Evolutionary conservation across 805 yeast genomes (phyloP).

Genomic region (Nakazawaea anatomiae): DNA sequence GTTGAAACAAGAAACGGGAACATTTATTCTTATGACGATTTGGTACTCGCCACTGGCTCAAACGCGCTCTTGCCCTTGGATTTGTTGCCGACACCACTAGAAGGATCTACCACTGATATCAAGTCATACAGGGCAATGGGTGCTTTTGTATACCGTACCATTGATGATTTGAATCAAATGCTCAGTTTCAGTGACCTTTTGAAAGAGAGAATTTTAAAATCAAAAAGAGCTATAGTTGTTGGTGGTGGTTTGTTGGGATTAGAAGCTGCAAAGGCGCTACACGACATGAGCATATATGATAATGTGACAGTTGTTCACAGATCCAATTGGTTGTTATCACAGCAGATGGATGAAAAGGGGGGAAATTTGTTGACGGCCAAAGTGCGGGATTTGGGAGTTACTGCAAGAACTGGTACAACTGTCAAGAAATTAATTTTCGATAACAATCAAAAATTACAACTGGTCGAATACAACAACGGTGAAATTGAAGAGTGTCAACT

Average conservation of each 20-base stretch:
- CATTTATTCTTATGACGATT: constrained; percentile 18
- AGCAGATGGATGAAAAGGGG: constrained; percentile 30
- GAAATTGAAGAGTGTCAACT: constrained; percentile 24
- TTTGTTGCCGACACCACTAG: constrained; percentile 16
- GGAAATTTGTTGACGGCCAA: constrained; percentile 32
- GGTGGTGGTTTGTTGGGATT: constrained; percentile 30
- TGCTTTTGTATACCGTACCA: constrained; percentile 28
- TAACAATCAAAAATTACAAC: constrained; percentile 15
- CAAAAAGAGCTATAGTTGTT: constrained; percentile 24
- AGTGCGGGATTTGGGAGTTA: constrained; percentile 46
- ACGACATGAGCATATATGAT: constrained; percentile 24
- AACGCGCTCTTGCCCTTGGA: constrained; percentile 23
- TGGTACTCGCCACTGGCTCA: constrained; percentile 28
- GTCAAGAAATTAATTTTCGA: constrained; percentile 39
- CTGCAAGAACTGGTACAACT: constrained; percentile 45
- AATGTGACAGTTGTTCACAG: constrained; percentile 27
- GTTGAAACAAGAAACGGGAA: constrained; percentile 15
- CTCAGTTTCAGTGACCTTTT: constrained; percentile 17
- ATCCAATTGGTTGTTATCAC: constrained; percentile 27
- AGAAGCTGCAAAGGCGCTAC: constrained; percentile 31
- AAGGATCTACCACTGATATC: constrained; percentile 10
- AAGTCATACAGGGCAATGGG: constrained; percentile 21
- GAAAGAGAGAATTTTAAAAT: not conserved
- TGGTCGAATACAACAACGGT: constrained; percentile 23
- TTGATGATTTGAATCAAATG: constrained; percentile 27